phyloP scores from a whole-genome alignment of 257 asterid genomes.

The Mentha longifolia region DNA sequence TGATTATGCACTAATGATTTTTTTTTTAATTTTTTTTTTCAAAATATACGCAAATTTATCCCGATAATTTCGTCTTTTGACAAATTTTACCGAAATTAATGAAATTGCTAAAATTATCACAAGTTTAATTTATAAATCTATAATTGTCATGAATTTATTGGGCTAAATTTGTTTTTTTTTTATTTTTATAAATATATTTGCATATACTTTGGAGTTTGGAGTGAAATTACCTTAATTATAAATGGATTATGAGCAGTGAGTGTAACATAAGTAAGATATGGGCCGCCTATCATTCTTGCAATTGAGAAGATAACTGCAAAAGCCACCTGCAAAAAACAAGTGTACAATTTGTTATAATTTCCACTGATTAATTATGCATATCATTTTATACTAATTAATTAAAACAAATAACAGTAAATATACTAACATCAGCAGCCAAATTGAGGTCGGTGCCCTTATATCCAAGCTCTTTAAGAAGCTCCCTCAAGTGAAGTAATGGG shows the following conservation, averaged over 20 bases:
- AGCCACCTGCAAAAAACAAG: conserved; percentile 45
- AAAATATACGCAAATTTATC: too few relatives aligned
- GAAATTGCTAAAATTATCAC: too few relatives aligned
- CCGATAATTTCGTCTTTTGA: too few relatives aligned
- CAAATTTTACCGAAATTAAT: too few relatives aligned
- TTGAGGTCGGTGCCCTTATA: conserved; percentile 70
- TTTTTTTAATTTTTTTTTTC: too few relatives aligned
- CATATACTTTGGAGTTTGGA: not conserved
- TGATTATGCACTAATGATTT: too few relatives aligned
- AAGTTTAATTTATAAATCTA: too few relatives aligned
- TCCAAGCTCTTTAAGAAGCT: conserved; percentile 85
- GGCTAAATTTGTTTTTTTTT: too few relatives aligned
- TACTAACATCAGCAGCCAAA: conserved; percentile 83
- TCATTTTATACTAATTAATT: too few relatives aligned
- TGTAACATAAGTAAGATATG: conserved; percentile 72
- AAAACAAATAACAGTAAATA: not conserved
- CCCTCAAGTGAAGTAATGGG: conserved; percentile 86
- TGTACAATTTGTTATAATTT: not conserved
- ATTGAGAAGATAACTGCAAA: conserved; percentile 72
- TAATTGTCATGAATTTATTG: too few relatives aligned
- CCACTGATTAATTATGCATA: not conserved
- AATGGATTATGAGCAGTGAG: conserved; percentile 68
- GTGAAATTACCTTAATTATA: conserved; percentile 64
- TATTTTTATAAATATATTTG: not conserved
- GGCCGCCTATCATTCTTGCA: conserved; percentile 87